Conservation (phyloP, 352 stramenopile genomes). For the Globisporangium ultimum region DNA sequence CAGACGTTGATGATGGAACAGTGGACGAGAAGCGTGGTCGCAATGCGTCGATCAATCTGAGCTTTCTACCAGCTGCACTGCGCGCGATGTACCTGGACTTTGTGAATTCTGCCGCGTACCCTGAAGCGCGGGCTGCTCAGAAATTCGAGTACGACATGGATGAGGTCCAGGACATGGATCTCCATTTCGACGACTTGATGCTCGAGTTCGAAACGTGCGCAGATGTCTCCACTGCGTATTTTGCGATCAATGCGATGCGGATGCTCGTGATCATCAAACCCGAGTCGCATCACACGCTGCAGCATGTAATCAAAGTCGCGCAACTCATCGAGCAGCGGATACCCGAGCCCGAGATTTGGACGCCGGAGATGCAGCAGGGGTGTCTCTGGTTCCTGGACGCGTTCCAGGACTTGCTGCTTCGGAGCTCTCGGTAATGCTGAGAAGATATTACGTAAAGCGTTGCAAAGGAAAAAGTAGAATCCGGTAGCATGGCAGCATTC, state of each 20-base stretch:
- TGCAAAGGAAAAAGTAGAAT: neutral
- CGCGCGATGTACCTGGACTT: conserved; percentile 29
- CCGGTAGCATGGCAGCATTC: too few species aligned
- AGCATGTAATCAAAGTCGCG: conserved; percentile 33
- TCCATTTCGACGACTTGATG: conserved; percentile 43
- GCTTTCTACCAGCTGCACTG: conserved; percentile 36
- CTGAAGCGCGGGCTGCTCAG: neutral
- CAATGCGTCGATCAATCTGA: conserved; percentile 23
- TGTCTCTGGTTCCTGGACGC: conserved; percentile 38
- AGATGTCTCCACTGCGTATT: conserved; percentile 23
- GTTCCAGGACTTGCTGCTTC: conserved; percentile 32
- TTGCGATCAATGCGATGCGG: conserved; percentile 37
- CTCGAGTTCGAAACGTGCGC: conserved; percentile 37
- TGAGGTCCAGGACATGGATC: conserved; percentile 25
- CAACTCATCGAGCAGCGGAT: conserved; percentile 34
- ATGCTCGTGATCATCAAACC: conserved; percentile 23
- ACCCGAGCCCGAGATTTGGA: conserved; percentile 37
- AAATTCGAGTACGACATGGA: conserved; percentile 8
- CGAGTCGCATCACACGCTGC: conserved; percentile 24
- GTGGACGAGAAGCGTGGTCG: conserved; percentile 1
- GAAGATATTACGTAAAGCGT: neutral
- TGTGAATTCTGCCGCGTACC: conserved; percentile 5
- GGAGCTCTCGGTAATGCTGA: neutral
- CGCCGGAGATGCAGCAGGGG: conserved; percentile 21
- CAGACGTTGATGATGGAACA: conserved; percentile 2